phyloP scores from a whole-genome alignment of 2,329 filamentous ascomycete genomes.

The Cylindrodendrum hubeiense region DNA sequence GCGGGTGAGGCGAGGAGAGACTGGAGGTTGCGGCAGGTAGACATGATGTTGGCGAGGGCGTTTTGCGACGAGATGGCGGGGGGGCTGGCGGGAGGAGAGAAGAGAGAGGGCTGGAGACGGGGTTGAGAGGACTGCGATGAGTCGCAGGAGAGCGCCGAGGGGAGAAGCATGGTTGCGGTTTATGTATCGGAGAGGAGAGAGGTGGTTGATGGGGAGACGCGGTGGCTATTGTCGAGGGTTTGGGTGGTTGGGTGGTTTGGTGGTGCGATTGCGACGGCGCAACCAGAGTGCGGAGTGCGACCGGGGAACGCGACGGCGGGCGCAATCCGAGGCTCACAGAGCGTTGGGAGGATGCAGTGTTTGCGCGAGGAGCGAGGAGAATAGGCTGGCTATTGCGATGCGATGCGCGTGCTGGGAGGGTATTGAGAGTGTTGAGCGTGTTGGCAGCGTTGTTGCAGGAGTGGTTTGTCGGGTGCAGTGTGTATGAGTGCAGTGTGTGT shows the following conservation, averaged over 20 bases:
- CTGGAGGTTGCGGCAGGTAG: slow-evolving; percentile 71
- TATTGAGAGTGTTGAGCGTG: slow-evolving; percentile 4
- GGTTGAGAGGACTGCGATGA: slow-evolving; percentile 58
- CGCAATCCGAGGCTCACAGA: slow-evolving; percentile 28
- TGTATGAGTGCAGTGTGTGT: slow-evolving; percentile 7
- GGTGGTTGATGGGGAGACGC: slow-evolving; percentile 9
- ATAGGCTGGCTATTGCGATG: not conserved
- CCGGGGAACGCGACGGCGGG: slow-evolving; percentile 29
- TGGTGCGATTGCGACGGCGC: slow-evolving; percentile 42
- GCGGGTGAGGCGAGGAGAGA: slow-evolving; percentile 63
- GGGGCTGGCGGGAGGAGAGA: slow-evolving; percentile 71
- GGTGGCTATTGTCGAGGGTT: slow-evolving; percentile 21
- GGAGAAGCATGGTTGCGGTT: slow-evolving; percentile 65
- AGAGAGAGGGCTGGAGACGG: slow-evolving; percentile 64
- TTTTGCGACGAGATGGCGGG: slow-evolving; percentile 59
- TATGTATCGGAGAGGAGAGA: not conserved
- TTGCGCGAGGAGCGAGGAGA: not conserved
- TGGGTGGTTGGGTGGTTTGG: slow-evolving; percentile 30
- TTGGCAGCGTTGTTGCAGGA: not conserved
- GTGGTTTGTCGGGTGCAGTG: not conserved
- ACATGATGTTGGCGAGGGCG: slow-evolving; percentile 67
- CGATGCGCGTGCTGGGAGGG: not conserved
- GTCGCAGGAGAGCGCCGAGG: slow-evolving; percentile 70
- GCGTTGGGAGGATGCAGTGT: not conserved
- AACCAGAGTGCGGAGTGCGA: slow-evolving; percentile 11